Evolutionary conservation across 1,284 basidiomycete species (phyloP), one percentile per base, ranked within the genome.

Genomic region (Amylostereum areolatum): DNA sequence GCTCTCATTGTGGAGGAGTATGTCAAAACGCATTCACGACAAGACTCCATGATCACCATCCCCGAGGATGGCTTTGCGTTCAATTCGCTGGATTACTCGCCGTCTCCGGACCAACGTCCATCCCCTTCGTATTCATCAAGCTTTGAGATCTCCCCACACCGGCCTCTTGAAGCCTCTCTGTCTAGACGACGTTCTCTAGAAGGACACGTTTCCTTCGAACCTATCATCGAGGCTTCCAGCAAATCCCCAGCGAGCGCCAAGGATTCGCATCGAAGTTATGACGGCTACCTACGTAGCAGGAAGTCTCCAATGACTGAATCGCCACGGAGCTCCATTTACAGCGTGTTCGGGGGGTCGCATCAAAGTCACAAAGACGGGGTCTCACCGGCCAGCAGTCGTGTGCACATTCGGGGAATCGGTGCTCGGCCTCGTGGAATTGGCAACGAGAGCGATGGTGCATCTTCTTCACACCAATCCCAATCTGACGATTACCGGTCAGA

Each of bases 1-100:
- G 85, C 86, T 1, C 65, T 83, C 45, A 76, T 85, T 9, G 70
- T 83, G 52, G 83, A 86, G 61, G 80, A 85, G 58, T 85, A 77
- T 55, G 53, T 72, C n/a, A 71, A 68, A 51, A 62, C 67, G 2
- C 69, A 67, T 35, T 60, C 62, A 9, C 62, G 61, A 30, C 67
- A 61, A 36, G 68, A 69, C 52, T 56, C 59, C 43, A 77, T 75
- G 72, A 68, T 67, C 48, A 72, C 68, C 7, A 74, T 75, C 43
- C 73, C 70, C 39, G 75, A 75, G 60, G 66, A 69, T 59, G 52
- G 35, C 36, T 49, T 51, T 27, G 43, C 46, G 27, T 36, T 7
- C 45, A 59, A 31, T 52, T 60, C 10, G 36, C 52, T 5, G 41
- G n/a, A n/a, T n/a, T n/a, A n/a, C n/a, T n/a, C n/a, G n/a, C n/a